A percentile compares a stretch with the other conserved stretches of the same genome.
These are phyloP conservation scores for Termitomyces sp. DNA, from an alignment of 768 basidiomycete genomes.

Conservation along the genomic window DNA sequence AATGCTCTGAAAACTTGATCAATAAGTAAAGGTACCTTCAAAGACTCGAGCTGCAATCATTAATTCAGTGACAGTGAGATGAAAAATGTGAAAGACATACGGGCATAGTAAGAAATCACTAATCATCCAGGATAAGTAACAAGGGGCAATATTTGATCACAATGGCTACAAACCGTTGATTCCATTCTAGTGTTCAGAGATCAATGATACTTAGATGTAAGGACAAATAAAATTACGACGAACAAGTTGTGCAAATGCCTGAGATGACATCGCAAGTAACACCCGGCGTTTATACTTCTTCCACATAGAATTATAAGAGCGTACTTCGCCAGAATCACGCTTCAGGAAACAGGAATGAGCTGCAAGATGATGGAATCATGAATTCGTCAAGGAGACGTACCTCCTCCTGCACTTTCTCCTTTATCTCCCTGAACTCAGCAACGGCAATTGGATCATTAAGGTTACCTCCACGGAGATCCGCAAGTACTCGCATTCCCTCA, in stretches of 20 bases:
- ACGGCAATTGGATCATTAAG: slow-evolving; percentile 61
- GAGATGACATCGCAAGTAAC: slow-evolving; percentile 90
- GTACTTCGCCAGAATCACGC: slow-evolving; percentile 73
- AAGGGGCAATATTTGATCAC: background rate
- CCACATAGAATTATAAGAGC: slow-evolving; percentile 85
- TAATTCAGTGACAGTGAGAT: background rate
- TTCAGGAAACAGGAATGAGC: slow-evolving; percentile 23
- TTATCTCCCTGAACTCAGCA: slow-evolving; percentile 89
- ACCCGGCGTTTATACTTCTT: slow-evolving; percentile 82
- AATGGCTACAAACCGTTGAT: slow-evolving; percentile 70
- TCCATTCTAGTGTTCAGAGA: slow-evolving; percentile 60
- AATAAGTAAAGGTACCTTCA: slow-evolving; percentile 55
- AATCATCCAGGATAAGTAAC: slow-evolving; percentile 2
- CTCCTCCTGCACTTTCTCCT: slow-evolving; percentile 71
- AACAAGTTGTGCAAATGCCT: slow-evolving; percentile 92
- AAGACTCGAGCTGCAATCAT: slow-evolving; percentile 74
- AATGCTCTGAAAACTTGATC: background rate
- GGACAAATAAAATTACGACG: slow-evolving; percentile 25
- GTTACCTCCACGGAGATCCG: slow-evolving; percentile 85
- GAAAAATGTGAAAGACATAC: slow-evolving; percentile 42
- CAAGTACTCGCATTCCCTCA: slow-evolving; percentile 83
- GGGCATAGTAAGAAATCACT: slow-evolving; percentile 95
- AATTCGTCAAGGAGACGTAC: slow-evolving; percentile 29
- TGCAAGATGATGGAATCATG: background rate
- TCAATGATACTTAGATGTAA: background rate